Evolutionary conservation across 805 yeast genomes (phyloP), one percentile per base, ranked within the genome.

Genomic region (Groenewaldozyma salmanticensis): DNA sequence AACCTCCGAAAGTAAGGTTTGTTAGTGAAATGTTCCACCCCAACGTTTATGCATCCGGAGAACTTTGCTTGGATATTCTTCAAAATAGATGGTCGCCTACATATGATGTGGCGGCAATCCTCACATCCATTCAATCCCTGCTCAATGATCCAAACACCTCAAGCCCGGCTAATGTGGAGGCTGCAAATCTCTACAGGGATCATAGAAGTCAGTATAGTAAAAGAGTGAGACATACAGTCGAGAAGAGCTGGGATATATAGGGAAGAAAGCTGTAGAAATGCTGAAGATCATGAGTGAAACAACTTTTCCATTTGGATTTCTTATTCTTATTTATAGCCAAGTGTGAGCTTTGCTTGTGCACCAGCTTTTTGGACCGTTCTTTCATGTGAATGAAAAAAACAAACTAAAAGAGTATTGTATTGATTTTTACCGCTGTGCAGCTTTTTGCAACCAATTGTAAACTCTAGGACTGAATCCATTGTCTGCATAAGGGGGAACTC

Each of bases 71-170:
- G 48, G 98, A 92, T 65, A 92, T 92, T 51, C 68, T 92, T 51
- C 98, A 92, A 60, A 92, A 90, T 66, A 72, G 97, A 59, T 92
- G 98, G 98, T 82, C 95, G 20, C 98, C 98, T 9, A 92, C 98
- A 1, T 92, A 90, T 58, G 98, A 92, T 57, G 98, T 92, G 31
- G 87, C 95, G 7, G 86, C 95, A 9, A 90, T 92, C 42, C 70
- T 92, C 52, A 92, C 98, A 1, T 84, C 95, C 21, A 79, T 92
- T 44, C 98, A 92, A 60, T 58, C 67, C 46, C 71, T 92, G 48
- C 69, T 92, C 52, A 92, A 92, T 62, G 98, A 92, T 59, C 98
- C 98, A 15, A 92, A 92, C 59, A 94, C 88, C 37, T 79, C 88
- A 39, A 83, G 95, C 19, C 98, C 98, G 1, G 98, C 98, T 1